Conservation (phyloP, 176 grass and related monocot genomes). For the Musa troglodytarum region DNA sequence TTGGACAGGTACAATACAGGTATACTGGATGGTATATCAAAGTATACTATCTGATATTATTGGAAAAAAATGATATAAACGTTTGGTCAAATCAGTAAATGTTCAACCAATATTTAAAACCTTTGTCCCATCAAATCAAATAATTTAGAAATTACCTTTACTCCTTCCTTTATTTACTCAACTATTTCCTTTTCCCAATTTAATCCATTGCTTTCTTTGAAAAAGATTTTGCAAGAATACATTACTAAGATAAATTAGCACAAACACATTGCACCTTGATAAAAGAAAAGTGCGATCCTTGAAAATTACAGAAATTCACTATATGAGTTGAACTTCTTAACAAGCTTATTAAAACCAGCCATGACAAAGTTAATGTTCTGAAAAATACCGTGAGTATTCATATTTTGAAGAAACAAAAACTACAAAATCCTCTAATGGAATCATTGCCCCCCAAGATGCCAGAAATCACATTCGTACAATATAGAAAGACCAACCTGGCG, state of each 20-base stretch:
- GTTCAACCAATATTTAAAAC: no score
- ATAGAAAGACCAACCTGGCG: slow-evolving; percentile 43
- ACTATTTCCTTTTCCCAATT: background rate
- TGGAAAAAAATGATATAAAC: no score
- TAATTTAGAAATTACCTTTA: background rate
- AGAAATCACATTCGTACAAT: background rate
- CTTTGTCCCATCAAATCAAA: background rate
- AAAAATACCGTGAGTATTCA: no score
- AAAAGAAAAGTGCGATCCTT: background rate
- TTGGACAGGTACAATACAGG: no score
- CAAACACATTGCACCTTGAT: background rate
- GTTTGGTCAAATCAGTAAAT: no score
- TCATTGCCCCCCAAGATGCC: background rate
- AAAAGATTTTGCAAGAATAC: background rate
- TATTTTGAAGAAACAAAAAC: no score
- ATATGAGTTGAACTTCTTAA: background rate
- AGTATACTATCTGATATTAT: no score
- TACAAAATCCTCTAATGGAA: no score
- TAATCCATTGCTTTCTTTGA: background rate
- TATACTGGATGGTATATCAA: no score
- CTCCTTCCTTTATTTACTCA: background rate
- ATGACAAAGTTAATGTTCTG: no score
- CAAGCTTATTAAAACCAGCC: no score
- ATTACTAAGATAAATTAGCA: background rate
- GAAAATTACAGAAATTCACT: background rate